A percentile compares a stretch with the other conserved stretches of the same genome.
Conservation (phyloP, 306 rosid species). For the Psophocarpus tetragonolobus region DNA sequence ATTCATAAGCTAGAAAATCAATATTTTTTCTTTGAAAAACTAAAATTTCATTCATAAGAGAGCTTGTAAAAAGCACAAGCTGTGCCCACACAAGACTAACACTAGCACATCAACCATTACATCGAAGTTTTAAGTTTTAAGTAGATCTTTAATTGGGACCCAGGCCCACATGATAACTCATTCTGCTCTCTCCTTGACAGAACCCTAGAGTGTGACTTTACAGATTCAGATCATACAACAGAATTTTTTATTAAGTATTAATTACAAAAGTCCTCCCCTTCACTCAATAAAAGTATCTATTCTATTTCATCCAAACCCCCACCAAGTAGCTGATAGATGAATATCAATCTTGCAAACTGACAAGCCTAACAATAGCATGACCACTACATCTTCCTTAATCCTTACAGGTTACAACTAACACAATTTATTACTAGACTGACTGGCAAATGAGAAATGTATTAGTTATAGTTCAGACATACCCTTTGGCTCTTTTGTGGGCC, state of each 20-base stretch:
- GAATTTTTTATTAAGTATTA: not conserved
- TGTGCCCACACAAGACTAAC: too few species aligned
- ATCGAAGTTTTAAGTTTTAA: not conserved
- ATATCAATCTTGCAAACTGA: slow-evolving; percentile 27
- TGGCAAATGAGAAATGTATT: slow-evolving; percentile 23
- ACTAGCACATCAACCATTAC: not conserved
- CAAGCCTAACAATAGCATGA: not conserved
- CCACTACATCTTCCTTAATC: slow-evolving; percentile 13
- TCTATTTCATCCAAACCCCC: slow-evolving; percentile 19
- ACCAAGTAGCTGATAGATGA: slow-evolving; percentile 1
- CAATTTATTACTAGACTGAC: slow-evolving; percentile 20
- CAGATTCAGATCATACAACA: slow-evolving; percentile 20
- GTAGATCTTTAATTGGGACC: not conserved
- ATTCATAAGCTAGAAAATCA: not conserved
- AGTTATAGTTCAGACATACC: slow-evolving; percentile 49
- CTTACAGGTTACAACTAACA: slow-evolving; percentile 24
- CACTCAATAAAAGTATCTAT: slow-evolving; percentile 3
- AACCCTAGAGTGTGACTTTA: not conserved
- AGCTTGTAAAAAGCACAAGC: too few species aligned
- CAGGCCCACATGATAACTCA: not conserved
- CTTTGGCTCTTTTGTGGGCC: slow-evolving; percentile 95
- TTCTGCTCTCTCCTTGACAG: not conserved
- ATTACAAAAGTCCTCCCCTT: not conserved
- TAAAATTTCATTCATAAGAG: too few species aligned
- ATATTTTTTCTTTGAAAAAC: too few species aligned